A percentile compares a stretch with the other conserved stretches of the same genome.
Conservation (phyloP, 305 asterid genomes). For the Solanum hybrid region DNA sequence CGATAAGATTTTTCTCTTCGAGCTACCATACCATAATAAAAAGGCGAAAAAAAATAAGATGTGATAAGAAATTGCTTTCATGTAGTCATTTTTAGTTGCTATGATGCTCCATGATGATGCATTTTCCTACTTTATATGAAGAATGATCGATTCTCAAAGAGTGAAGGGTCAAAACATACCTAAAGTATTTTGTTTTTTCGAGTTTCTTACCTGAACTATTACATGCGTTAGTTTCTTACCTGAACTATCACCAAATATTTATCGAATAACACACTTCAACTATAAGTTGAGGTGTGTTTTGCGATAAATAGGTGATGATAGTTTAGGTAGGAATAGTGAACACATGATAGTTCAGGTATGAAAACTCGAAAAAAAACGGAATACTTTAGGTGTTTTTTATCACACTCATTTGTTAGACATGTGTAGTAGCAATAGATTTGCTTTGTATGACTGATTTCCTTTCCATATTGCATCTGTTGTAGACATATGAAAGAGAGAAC, state of each 20-base stretch:
- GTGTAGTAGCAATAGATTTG: background rate
- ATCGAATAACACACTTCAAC: background rate
- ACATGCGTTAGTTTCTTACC: background rate
- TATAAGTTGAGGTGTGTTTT: background rate
- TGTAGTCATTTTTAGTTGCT: background rate
- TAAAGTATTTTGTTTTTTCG: background rate
- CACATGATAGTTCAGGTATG: background rate
- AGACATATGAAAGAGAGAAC: slow-evolving; percentile 84
- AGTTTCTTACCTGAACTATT: background rate
- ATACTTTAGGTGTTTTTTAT: background rate
- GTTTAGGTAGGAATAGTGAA: background rate
- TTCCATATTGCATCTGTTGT: background rate
- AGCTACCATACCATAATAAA: background rate
- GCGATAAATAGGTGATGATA: background rate
- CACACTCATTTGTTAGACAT: background rate
- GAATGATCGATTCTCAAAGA: background rate
- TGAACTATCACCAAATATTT: background rate
- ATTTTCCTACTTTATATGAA: background rate
- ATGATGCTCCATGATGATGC: background rate
- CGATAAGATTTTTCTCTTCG: background rate
- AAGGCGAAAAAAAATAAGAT: background rate
- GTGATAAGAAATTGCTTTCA: background rate
- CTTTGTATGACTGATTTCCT: background rate
- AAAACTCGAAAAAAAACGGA: background rate
- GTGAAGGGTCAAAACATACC: background rate